Conservation (phyloP, 2,329 filamentous ascomycete genomes). For the Scedosporium aurantiacum region DNA sequence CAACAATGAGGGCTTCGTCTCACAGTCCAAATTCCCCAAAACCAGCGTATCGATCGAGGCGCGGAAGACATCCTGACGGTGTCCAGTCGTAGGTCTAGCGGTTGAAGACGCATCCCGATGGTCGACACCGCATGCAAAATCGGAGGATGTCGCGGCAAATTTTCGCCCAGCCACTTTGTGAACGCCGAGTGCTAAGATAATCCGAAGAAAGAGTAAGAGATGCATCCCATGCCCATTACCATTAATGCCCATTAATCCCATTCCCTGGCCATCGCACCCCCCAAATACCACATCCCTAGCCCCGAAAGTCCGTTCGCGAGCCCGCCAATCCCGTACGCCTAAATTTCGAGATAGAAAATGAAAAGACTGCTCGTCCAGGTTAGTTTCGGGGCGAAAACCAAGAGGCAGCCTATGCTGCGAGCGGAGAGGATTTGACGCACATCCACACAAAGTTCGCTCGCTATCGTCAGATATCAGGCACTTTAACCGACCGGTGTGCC, state of each 20-base stretch:
- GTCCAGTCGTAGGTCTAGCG: too few species aligned
- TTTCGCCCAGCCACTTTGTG: neutral
- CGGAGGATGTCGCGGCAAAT: neutral
- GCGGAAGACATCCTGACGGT: too few species aligned
- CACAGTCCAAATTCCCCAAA: too few species aligned
- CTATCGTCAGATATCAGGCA: neutral
- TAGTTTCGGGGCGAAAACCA: neutral
- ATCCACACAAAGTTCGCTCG: neutral
- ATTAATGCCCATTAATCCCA: neutral
- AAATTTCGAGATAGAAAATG: neutral
- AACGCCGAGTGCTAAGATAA: neutral
- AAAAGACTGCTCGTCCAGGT: neutral
- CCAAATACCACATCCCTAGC: neutral
- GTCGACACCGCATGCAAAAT: neutral
- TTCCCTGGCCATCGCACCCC: neutral
- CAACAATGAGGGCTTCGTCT: too few species aligned
- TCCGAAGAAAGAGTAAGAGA: neutral
- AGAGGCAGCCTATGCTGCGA: neutral
- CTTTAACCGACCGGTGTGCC: constrained; percentile 30
- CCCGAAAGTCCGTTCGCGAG: neutral
- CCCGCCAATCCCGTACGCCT: neutral
- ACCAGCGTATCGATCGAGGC: too few species aligned
- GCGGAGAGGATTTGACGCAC: neutral
- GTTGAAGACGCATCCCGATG: too few species aligned
- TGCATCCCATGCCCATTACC: neutral